Base-by-base conservation (phyloP, 1,284 basidiomycete species). In the Blastosporella zonata region DNA sequence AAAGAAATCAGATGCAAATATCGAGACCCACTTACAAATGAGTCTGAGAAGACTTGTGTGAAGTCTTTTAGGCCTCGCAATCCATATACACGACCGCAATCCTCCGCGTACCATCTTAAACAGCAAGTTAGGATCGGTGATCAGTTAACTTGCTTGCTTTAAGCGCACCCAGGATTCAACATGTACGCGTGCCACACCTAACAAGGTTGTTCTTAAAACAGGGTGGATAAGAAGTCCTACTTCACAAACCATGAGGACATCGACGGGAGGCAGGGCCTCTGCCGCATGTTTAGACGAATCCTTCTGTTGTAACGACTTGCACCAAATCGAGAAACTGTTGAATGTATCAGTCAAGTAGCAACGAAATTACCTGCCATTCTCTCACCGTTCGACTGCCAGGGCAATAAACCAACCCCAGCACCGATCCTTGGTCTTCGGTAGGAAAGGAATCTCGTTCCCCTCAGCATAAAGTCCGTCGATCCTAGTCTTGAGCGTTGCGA, bases 321-420 rank as follows among this genome's bases (percentile, higher is more conserved):
- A 50, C 52, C 52, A 54, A 13, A 42, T 17, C 10, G 44, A 33
- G 21, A 54, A 54, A 8, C 52, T 54, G 12, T 13, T n/a, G 18
- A 13, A 31, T 20, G 15, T 41, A 21, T 29, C 8, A 31, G 28
- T 6, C 12, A 22, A 4, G 9, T 2, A 21, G 2, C 3, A 12
- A n/a, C 6, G n/a, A 13, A n/a, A 18, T 4, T n/a, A 22, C 21
- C 15, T n/a, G 2, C n/a, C 7, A 23, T 13, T 2, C 15, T 17
- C 31, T 41, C 23, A 65, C 66, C 64, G 54, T 51, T 69, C 66
- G 3, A 66, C 66, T 1, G 67, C 64, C 25, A 67, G 39, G 5
- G 60, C 63, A 3, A 70, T 65, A 49, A 70, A 67, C 61, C 63
- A 67, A 20, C 57, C 55, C 66, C 68, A 68, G 17, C 63, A 54